Evolutionary conservation across 257 asterid species (phyloP).

Genomic region (Nicotiana noctiflora): DNA sequence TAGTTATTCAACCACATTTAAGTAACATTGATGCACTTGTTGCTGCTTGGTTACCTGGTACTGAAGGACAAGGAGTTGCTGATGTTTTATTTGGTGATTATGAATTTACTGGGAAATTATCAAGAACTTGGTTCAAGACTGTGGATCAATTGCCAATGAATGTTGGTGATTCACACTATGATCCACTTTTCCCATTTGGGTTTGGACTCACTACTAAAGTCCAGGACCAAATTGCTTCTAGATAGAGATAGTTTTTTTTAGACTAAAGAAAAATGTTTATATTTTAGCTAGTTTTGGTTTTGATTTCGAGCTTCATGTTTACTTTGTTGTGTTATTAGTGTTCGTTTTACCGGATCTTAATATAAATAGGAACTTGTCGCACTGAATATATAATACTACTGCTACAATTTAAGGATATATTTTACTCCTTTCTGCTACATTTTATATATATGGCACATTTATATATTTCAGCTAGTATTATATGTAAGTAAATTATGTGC

Average conservation of each 20-base stretch:
- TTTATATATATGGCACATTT: too few relatives aligned
- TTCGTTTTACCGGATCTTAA: too few relatives aligned
- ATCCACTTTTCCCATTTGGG: constrained; percentile 57
- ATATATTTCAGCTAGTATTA: too few relatives aligned
- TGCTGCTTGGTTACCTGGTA: constrained; percentile 73
- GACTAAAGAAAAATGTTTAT: too few relatives aligned
- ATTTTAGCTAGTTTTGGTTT: too few relatives aligned
- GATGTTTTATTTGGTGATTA: constrained; percentile 58
- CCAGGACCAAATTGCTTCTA: neutral
- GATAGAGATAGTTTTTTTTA: neutral
- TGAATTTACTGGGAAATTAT: constrained; percentile 41
- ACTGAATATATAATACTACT: too few relatives aligned
- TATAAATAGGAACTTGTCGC: too few relatives aligned
- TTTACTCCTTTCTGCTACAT: too few relatives aligned
- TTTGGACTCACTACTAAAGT: constrained; percentile 37
- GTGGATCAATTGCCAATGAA: constrained; percentile 60
- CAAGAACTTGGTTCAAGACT: constrained; percentile 58
- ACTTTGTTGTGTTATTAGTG: too few relatives aligned
- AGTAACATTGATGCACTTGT: constrained; percentile 38
- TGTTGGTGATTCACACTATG: constrained; percentile 41
- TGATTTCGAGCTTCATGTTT: too few relatives aligned
- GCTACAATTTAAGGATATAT: too few relatives aligned
- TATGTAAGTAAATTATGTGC: too few relatives aligned
- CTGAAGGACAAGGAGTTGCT: constrained; percentile 55
- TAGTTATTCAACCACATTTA: constrained; percentile 41